Evolutionary conservation across 148 eudicot genomes (phyloP).

Genomic region (Limonium bicolor): DNA sequence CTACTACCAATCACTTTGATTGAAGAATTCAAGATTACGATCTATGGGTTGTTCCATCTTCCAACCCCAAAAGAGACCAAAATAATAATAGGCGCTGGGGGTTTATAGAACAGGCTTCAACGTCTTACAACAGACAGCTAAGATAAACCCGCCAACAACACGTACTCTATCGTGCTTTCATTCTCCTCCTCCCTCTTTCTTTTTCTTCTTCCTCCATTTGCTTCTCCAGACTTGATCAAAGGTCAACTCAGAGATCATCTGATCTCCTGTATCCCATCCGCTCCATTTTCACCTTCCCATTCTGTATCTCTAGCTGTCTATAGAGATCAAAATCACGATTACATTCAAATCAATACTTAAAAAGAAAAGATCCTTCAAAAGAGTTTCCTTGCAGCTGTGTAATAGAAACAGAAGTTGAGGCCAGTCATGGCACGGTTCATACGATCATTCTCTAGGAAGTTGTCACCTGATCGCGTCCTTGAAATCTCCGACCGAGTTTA

Average conservation of each 20-base stretch:
- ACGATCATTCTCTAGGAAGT: slow-evolving; percentile 5
- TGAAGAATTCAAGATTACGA: no score
- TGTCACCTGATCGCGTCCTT: slow-evolving; percentile 4
- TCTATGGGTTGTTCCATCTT: no score
- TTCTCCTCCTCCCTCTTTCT: background rate
- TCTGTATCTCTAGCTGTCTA: background rate
- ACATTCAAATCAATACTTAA: background rate
- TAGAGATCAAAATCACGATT: no score
- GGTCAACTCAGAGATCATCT: no score
- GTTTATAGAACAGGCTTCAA: no score
- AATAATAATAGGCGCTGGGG: no score
- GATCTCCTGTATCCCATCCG: no score
- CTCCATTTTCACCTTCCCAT: background rate
- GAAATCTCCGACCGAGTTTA: slow-evolving; percentile 3
- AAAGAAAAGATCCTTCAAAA: background rate
- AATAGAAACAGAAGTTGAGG: background rate
- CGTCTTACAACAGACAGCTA: slow-evolving; percentile 7
- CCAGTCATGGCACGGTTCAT: background rate
- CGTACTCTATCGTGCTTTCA: background rate
- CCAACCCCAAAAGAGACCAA: no score
- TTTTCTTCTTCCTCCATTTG: background rate
- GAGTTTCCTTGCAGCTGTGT: background rate
- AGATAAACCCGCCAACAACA: slow-evolving; percentile 1
- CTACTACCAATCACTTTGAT: no score
- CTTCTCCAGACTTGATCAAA: no score